These are phyloP conservation scores for Golubevia sp. DNA, from an alignment of 1,284 basidiomycete genomes.

Conservation along the genomic window DNA sequence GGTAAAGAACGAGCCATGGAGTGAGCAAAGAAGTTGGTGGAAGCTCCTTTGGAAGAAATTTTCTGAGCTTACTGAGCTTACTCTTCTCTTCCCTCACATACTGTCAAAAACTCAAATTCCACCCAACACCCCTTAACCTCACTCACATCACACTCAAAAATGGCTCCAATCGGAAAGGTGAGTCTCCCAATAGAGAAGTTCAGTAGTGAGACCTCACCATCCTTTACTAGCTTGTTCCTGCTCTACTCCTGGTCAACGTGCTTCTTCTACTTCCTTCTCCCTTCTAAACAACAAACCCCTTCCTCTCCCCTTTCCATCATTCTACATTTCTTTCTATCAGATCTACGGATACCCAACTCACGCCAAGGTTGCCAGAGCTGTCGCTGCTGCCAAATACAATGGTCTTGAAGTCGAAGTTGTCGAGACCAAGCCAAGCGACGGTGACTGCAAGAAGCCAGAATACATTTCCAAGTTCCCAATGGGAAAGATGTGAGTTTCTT, in stretches of 20 bases:
- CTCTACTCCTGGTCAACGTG: background rate
- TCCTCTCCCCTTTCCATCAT: background rate
- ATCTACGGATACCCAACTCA: slow-evolving; percentile 40
- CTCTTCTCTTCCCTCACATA: slow-evolving; percentile 14
- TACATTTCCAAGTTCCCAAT: slow-evolving; percentile 46
- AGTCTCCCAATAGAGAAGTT: no score
- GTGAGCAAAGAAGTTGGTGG: no score
- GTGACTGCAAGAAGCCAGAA: slow-evolving; percentile 52
- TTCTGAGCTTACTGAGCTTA: no score
- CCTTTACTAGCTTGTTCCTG: background rate
- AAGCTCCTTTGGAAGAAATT: no score
- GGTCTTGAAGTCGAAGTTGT: slow-evolving; percentile 51
- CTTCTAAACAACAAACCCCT: background rate
- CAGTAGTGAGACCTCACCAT: no score
- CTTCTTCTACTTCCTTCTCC: background rate
- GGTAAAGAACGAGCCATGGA: no score
- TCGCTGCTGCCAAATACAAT: slow-evolving; percentile 54
- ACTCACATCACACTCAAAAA: slow-evolving; percentile 15
- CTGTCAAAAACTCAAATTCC: slow-evolving; percentile 5
- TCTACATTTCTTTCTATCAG: background rate
- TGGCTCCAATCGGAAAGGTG: slow-evolving; percentile 47
- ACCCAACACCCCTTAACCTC: no score
- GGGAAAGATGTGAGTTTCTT: slow-evolving; percentile 5
- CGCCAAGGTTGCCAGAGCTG: slow-evolving; percentile 32
- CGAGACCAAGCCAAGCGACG: slow-evolving; percentile 20